Base-by-base conservation (phyloP, 2,329 filamentous ascomycete species). In the Hortaea werneckii region DNA sequence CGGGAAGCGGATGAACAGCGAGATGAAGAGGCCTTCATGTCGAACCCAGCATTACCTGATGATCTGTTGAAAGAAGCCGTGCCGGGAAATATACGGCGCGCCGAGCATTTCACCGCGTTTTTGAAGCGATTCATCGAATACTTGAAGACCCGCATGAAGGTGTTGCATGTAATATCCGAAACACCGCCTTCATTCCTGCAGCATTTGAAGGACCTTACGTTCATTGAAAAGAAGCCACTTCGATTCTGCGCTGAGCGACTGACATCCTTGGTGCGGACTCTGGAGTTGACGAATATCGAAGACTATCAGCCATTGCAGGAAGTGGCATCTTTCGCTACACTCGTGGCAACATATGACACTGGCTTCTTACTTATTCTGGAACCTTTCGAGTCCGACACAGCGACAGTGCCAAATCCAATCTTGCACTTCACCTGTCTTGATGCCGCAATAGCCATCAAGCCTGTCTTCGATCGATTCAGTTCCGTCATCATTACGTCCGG, bases 401-500 rank as follows among this genome's bases (percentile, higher is more conserved):
- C 92, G 27, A 92, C 92, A 43, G 89, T 98, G 0, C 88, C 92
- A 0, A 98, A 98, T 53, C 92, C 92, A 0, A 82, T 96, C n/a
- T 74, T 98, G 9, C 94, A 98, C 63, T 94, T 98, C 62, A 92
- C 90, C 2, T 98, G 92, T 59, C 75, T 98, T 20, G 92, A 98
- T 65, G 92, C 92, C 4, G 92, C 94, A 0, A 98, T 98, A 54
- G 92, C 94, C 37, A 98, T 98, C 60, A 94, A 92, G 52, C 92
- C 92, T 0, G 90, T 98, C 5, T 95, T 98, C 60, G 90, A 98
- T 49, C 83, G 92, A 43, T 98, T 98, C 65, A 89, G 87, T 65
- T 96, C 92, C 1, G 92, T 98, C 53, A 94, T 98, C 61, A 96
- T 98, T 63, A 98, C 92, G 0, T 96, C 92, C 0, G 92, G 92